Evolutionary conservation across 2,329 filamentous ascomycete species (phyloP), one percentile per base, ranked within the genome.

Genomic region (Penicillium brevicompactum): DNA sequence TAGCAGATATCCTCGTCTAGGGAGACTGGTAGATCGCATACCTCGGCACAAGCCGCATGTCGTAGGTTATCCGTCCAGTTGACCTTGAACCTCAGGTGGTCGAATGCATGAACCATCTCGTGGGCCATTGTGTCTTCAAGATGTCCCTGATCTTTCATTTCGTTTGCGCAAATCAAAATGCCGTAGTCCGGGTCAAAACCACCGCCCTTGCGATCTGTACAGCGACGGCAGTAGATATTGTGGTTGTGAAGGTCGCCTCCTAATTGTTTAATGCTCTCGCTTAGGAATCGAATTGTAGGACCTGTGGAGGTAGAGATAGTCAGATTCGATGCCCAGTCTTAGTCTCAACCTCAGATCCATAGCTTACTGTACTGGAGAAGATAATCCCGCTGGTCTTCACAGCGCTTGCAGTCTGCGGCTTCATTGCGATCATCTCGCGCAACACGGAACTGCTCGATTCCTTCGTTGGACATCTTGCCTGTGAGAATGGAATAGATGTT

Each of bases 81-180:
- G 43, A 97, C 87, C 75, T 96, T 94, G 80, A 91, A 99, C 60
- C 93, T 80, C 65, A 97, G 70, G 72, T 96, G 89, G 72, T 99
- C 94, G 81, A 92, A 97, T 1, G 92, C 92, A 74, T 99, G 94
- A 50, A 99, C 89, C 91, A 99, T 95, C 78, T 99, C 94, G 75
- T 99, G 94, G 27, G 92, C 88, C 68, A 99, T 80, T 10, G 92
- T 96, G 73, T 99, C 94, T 78, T 99, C 94, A 64, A 96, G 74
- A 71, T 96, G 91, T 31, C 87, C 87, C 54, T 86, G 80, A 70
- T 91, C 87, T 56, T 88, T 81, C 70, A 97, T 85, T 76, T 94
- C 88, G 75, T 99, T 99, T 49, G 94, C 91, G 76, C 94, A 99
- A 21, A 99, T 81, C 69, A 95, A 72, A 60, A 99, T 97, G 37